A percentile compares a stretch with the other conserved stretches of the same genome.
These are phyloP conservation scores for Phialocephala sp. DNA, from an alignment of 2,329 filamentous ascomycete species.

Conservation along the genomic window DNA sequence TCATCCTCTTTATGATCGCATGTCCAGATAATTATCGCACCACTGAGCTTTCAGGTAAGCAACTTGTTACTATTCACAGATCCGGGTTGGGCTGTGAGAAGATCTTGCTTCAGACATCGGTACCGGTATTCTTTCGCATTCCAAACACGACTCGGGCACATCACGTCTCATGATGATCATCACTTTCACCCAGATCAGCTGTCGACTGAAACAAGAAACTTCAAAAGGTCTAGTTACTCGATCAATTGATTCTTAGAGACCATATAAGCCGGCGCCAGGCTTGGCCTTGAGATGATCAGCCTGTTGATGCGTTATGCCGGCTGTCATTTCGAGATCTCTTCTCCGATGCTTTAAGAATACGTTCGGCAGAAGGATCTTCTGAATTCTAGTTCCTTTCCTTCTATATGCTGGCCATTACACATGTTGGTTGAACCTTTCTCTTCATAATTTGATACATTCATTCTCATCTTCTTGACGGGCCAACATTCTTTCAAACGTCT, in stretches of 20 bases:
- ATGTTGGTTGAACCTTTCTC: background rate
- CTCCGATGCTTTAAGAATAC: slow-evolving; percentile 11
- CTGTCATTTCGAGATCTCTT: background rate
- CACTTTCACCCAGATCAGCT: slow-evolving; percentile 1
- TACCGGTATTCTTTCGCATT: background rate
- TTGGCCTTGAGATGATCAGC: slow-evolving; percentile 17
- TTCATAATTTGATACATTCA: background rate
- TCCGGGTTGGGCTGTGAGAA: background rate
- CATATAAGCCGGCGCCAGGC: background rate
- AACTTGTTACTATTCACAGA: background rate
- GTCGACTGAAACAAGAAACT: background rate
- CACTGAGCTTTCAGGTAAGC: background rate
- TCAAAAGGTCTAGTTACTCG: background rate
- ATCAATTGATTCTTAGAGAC: slow-evolving; percentile 11
- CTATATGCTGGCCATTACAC: slow-evolving; percentile 12
- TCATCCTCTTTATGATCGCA: background rate
- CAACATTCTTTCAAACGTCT: no score
- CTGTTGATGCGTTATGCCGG: slow-evolving; percentile 15
- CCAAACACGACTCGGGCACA: slow-evolving; percentile 15
- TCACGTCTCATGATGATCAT: slow-evolving; percentile 8
- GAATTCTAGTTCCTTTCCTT: slow-evolving; percentile 9
- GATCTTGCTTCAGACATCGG: slow-evolving; percentile 6
- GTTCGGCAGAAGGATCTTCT: background rate
- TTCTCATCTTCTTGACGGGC: background rate
- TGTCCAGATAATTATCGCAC: background rate